Evolutionary conservation across 2,329 filamentous ascomycete genomes (phyloP).

Genomic region (Scedosporium aurantiacum): DNA sequence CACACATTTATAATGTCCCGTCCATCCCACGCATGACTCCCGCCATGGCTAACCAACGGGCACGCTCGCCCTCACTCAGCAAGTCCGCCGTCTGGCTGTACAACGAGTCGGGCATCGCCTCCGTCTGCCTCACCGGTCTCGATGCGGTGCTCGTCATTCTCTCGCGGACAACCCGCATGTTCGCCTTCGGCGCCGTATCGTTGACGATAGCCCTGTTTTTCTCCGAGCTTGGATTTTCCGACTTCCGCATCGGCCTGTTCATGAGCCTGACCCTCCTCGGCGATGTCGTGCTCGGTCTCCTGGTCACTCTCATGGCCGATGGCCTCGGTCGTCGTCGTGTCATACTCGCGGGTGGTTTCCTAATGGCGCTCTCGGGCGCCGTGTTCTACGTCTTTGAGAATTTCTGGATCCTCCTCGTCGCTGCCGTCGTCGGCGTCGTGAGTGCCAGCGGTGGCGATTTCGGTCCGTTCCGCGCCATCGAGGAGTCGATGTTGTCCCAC

Average conservation of each 20-base stretch:
- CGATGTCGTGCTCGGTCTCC: constrained; percentile 47
- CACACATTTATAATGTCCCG: too few relatives aligned
- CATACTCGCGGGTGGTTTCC: constrained; percentile 35
- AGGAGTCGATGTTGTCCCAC: constrained; percentile 53
- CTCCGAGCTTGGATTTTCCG: constrained; percentile 40
- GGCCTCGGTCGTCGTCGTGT: constrained; percentile 44
- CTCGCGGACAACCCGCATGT: constrained; percentile 41
- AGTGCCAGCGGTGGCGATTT: constrained; percentile 54
- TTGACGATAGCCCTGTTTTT: constrained; percentile 53
- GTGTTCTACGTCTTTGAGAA: constrained; percentile 43
- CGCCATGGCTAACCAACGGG: not conserved
- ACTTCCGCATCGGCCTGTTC: constrained; percentile 50
- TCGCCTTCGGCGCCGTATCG: constrained; percentile 51
- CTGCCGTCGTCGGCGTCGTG: constrained; percentile 50
- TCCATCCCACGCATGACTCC: not conserved
- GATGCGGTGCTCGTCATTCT: constrained; percentile 45
- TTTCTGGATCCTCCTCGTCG: constrained; percentile 47
- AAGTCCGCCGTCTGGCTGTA: constrained; percentile 3
- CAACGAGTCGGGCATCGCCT: constrained; percentile 34
- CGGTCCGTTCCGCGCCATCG: constrained; percentile 55
- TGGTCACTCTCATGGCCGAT: constrained; percentile 49
- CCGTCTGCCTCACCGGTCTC: constrained; percentile 31
- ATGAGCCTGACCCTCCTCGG: constrained; percentile 53
- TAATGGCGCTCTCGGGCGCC: constrained; percentile 47
- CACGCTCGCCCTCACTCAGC: not conserved